Conservation (phyloP, 2,329 filamentous ascomycete genomes). For the Neonectria neomacrospora region DNA sequence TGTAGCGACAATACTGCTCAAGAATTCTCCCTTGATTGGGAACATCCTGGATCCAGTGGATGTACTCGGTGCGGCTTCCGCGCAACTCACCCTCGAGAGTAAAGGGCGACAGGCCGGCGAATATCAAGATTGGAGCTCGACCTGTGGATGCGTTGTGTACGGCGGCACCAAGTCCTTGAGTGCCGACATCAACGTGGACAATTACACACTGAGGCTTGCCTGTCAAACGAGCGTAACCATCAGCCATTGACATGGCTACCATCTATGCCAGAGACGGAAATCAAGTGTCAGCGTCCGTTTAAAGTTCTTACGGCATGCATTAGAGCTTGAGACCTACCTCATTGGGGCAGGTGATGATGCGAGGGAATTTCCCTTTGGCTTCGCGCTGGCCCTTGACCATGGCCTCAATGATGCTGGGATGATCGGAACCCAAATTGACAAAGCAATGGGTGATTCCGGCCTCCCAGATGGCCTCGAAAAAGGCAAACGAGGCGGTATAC, state of each 20-base stretch:
- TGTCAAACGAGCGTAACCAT: conserved; percentile 80
- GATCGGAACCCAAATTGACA: conserved; percentile 76
- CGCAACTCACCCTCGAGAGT: conserved; percentile 82
- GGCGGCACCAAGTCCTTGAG: conserved; percentile 80
- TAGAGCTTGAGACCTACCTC: conserved; percentile 63
- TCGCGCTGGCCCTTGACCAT: conserved; percentile 81
- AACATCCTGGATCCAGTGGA: conserved; percentile 88
- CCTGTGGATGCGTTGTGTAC: conserved; percentile 84
- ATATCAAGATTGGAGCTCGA: conserved; percentile 79
- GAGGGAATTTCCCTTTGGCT: conserved; percentile 71
- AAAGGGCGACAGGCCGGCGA: conserved; percentile 80
- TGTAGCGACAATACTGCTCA: conserved; percentile 85
- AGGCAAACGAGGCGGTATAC: conserved; percentile 83
- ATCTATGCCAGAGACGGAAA: conserved; percentile 61
- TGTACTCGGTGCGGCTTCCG: conserved; percentile 83
- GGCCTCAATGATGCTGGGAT: conserved; percentile 82
- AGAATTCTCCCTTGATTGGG: conserved; percentile 85
- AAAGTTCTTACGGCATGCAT: not conserved
- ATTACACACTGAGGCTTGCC: conserved; percentile 81
- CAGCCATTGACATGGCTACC: conserved; percentile 87
- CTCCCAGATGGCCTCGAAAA: conserved; percentile 85
- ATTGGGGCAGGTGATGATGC: conserved; percentile 82
- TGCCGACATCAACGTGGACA: conserved; percentile 84
- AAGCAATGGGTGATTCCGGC: conserved; percentile 69
- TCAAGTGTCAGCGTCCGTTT: conserved; percentile 19